Conservation (phyloP, 352 stramenopile species). For the Globisporangium alternatum region DNA sequence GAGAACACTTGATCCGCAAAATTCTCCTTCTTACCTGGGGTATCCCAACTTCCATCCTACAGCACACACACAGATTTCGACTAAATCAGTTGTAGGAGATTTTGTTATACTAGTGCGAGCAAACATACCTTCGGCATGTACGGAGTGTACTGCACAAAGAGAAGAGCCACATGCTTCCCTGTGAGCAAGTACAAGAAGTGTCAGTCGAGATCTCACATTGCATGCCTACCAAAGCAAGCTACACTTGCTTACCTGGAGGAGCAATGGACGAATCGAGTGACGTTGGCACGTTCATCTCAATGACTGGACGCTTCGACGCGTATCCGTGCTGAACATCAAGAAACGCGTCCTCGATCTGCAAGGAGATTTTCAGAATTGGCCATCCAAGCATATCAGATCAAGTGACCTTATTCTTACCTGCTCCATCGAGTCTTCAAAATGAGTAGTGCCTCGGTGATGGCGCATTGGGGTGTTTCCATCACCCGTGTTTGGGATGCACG, state of each 20-base stretch:
- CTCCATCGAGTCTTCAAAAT: conserved; percentile 81
- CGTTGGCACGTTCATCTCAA: conserved; percentile 92
- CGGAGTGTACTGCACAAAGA: conserved; percentile 91
- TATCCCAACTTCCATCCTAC: conserved; percentile 76
- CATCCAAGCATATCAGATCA: background rate
- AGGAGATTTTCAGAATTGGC: conserved; percentile 1
- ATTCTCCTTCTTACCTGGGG: conserved; percentile 65
- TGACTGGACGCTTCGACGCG: conserved; percentile 71
- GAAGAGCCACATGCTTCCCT: conserved; percentile 87
- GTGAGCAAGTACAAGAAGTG: background rate
- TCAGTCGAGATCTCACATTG: background rate
- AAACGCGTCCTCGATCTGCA: conserved; percentile 86
- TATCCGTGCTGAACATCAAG: conserved; percentile 73
- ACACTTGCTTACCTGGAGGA: conserved; percentile 38
- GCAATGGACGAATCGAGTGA: conserved; percentile 78
- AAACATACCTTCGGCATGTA: conserved; percentile 69
- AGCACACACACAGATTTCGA: background rate
- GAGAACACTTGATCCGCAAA: conserved; percentile 86
- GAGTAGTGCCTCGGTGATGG: conserved; percentile 86
- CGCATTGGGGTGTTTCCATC: conserved; percentile 58
- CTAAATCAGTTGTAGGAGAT: background rate
- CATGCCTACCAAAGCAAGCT: too few species aligned
- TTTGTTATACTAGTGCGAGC: background rate
- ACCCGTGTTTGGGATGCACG: conserved; percentile 64
- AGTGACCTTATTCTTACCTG: conserved; percentile 30